phyloP scores from a whole-genome alignment of 306 rosid species.

The Inga laurina region DNA sequence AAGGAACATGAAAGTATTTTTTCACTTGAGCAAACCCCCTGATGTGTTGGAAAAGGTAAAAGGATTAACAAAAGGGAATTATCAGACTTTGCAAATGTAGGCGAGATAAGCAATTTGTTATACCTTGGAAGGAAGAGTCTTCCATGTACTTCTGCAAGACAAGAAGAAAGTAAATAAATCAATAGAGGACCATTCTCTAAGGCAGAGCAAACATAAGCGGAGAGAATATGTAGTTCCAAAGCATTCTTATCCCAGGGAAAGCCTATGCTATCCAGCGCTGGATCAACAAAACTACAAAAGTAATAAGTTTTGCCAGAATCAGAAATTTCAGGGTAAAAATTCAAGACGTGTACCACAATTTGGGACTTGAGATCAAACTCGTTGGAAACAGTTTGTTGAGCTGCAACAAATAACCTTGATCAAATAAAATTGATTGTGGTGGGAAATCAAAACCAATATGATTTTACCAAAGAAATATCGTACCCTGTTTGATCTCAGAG shows the following conservation, averaged over 20 bases:
- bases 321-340: conserved; percentile 4
- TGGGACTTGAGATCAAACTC: conserved; percentile 66
- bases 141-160: conserved; percentile 81
- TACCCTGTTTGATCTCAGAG: conserved; percentile 55
- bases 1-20: neutral
- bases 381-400: conserved; percentile 41
- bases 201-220: conserved; percentile 17
- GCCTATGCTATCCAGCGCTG: conserved; percentile 23
- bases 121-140: conserved; percentile 92
- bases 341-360: conserved; percentile 55
- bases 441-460: conserved; percentile 25
- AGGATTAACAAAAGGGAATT: conserved; percentile 21
- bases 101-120: conserved; percentile 21
- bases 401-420: conserved; percentile 46
- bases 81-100: conserved; percentile 1
- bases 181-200: neutral
- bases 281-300: neutral
- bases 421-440: conserved; percentile 29
- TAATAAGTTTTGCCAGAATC: neutral
- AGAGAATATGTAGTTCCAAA: conserved; percentile 24
- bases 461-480: conserved; percentile 15
- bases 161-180: conserved; percentile 31
- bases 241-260: conserved; percentile 20
- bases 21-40: neutral
- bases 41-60: neutral